Evolutionary conservation across 768 basidiomycete genomes (phyloP), one percentile per base, ranked within the genome.

Genomic region (Boletus tomentosulus): DNA sequence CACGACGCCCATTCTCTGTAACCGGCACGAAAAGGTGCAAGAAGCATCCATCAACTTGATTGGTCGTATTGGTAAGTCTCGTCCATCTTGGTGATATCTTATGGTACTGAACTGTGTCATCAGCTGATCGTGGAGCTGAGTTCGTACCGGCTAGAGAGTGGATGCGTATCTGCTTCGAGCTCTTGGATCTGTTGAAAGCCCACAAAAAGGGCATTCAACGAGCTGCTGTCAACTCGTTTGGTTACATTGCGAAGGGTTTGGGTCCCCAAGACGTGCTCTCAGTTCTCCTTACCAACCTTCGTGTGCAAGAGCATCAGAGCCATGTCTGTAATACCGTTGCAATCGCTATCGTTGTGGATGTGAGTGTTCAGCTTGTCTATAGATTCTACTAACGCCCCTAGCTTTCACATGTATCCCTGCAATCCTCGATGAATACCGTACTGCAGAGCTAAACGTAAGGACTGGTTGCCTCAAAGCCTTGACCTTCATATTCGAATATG

Each of bases 111-210:
- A 19, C 64, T 1, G 25, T 47, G 19, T 31, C 28, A 25, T 35
- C 51, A 80, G 96, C 97, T 53, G 97, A 99, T 84, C 93, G 97
- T 72, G 97, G 97, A 51, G 96, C 97, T 19, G 97, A 98, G 72
- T 98, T 92, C 57, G 96, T 99, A 0, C 95, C 97, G 15, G 96
- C 97, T 10, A 85, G 97, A 64, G 97, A 99, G 73, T 98, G 97
- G 96, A 99, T 99, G 97, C 88, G 97, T 66, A 98, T 99, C 66
- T 98, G 97, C 69, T 98, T 99, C 72, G 97, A 99, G 67, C 75
- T 99, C 33, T 82, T 99, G 47, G 97, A 98, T 66, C 79, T 99
- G 27, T 81, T 98, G 64, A 98, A 98, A 70, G 97, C 97, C 9
- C 97, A 99, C 77, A 99, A 99, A 77, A 98, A 98, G 73, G 96